Conservation (phyloP, 2,329 filamentous ascomycete species). For the Nigrograna mackinnonii region DNA sequence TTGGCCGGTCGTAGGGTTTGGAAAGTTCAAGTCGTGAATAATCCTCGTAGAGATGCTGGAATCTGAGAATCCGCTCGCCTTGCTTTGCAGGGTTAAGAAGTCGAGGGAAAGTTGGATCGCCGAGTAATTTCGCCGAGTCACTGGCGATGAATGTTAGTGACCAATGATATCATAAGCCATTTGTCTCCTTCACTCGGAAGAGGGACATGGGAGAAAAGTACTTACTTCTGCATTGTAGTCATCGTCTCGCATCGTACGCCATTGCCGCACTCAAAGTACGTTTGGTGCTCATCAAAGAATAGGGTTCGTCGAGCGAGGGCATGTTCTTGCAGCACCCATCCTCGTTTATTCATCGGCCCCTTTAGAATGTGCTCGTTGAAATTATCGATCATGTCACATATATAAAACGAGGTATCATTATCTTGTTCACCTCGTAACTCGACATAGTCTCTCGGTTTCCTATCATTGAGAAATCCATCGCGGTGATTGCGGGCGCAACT, state of each 20-base stretch:
- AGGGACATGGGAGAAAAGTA: background rate
- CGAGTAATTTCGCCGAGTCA: constrained; percentile 4
- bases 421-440: background rate
- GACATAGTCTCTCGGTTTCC: background rate
- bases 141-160: too few species aligned
- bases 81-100: background rate
- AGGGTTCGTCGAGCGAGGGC: constrained; percentile 20
- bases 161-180: too few species aligned
- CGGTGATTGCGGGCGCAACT: constrained; percentile 6
- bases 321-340: constrained; percentile 25
- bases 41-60: constrained; percentile 4
- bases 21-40: constrained; percentile 7
- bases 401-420: background rate
- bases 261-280: constrained; percentile 24
- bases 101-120: constrained; percentile 7
- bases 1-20: constrained; percentile 1
- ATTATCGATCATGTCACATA: constrained; percentile 17
- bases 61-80: constrained; percentile 4
- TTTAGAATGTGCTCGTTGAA: constrained; percentile 16
- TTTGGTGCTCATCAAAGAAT: constrained; percentile 19
- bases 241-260: constrained; percentile 14
- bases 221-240: constrained; percentile 11
- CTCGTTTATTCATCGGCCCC: constrained; percentile 14
- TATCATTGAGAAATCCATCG: constrained; percentile 9
- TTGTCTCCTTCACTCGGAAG: background rate